Conservation (phyloP, 2,329 filamentous ascomycete species). For the Hirsutella minnesotensis region DNA sequence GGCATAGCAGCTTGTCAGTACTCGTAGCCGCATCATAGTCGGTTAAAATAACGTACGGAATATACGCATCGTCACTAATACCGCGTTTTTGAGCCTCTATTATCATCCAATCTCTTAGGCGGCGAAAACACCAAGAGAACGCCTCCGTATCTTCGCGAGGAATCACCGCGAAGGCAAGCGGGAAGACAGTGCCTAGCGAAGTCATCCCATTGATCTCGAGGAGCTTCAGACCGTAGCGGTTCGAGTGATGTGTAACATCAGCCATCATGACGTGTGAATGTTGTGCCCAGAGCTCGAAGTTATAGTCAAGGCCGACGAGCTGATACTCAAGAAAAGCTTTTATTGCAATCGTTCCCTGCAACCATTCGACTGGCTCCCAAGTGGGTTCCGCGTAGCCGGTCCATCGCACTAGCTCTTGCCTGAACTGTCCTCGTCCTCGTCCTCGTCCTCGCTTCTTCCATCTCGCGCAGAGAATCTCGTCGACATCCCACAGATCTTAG, state of each 20-base stretch:
- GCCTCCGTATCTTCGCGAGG: not conserved
- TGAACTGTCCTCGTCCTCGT: too few relatives aligned
- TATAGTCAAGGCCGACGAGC: not conserved
- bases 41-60: not conserved
- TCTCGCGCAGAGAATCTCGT: too few relatives aligned
- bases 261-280: not conserved
- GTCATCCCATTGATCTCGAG: not conserved
- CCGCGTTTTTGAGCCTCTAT: not conserved
- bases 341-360: too few relatives aligned
- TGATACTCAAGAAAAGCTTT: not conserved
- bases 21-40: too few relatives aligned
- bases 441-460: too few relatives aligned
- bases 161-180: not conserved
- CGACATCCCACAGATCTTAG: too few relatives aligned
- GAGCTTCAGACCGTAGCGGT: not conserved
- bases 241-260: not conserved
- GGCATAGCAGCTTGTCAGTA: too few relatives aligned
- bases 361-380: too few relatives aligned
- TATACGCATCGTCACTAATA: not conserved
- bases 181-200: not conserved
- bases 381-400: too few relatives aligned
- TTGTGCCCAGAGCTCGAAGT: not conserved
- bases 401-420: too few relatives aligned
- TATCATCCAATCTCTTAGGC: not conserved
- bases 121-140: not conserved